phyloP scores from a whole-genome alignment of 176 grass and related monocot genomes.

The Eragrostis curvula region DNA sequence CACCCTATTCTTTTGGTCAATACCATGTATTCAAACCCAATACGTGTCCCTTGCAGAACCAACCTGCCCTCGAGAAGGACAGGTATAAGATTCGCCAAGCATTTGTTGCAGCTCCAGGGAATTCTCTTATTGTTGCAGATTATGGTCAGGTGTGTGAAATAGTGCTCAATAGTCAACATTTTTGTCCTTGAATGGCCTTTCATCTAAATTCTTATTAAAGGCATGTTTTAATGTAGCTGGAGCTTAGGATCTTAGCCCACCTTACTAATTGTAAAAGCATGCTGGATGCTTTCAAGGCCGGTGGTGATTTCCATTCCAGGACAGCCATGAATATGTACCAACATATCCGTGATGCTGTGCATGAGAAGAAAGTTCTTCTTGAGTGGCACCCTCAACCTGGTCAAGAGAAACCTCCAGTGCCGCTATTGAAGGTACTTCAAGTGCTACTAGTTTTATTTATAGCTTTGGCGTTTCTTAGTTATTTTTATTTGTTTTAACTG shows the following conservation, averaged over 20 bases:
- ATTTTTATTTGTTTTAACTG: too few relatives aligned
- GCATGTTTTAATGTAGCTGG: constrained; percentile 60
- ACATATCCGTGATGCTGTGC: too few relatives aligned
- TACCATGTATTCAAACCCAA: constrained; percentile 10
- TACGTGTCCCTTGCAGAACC: constrained; percentile 57
- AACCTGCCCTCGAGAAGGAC: constrained; percentile 90
- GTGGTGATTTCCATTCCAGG: too few relatives aligned
- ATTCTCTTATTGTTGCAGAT: constrained; percentile 96
- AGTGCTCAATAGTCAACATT: constrained; percentile 41
- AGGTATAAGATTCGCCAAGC: constrained; percentile 93
- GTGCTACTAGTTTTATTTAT: too few relatives aligned
- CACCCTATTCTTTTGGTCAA: constrained; percentile 7
- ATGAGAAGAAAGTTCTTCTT: too few relatives aligned
- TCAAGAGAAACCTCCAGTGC: too few relatives aligned
- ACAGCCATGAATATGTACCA: too few relatives aligned
- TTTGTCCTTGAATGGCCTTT: constrained; percentile 11
- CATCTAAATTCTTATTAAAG: constrained; percentile 22
- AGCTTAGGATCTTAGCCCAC: constrained; percentile 92
- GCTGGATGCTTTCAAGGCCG: constrained; percentile 79
- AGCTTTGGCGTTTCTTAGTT: too few relatives aligned
- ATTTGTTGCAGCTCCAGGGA: constrained; percentile 85
- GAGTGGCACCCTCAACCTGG: too few relatives aligned
- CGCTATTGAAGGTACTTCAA: too few relatives aligned
- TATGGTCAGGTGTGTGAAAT: constrained; percentile 72
- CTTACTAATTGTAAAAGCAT: constrained; percentile 89